Conservation (phyloP, 2,329 filamentous ascomycete genomes). For the Penicillium sp. region DNA sequence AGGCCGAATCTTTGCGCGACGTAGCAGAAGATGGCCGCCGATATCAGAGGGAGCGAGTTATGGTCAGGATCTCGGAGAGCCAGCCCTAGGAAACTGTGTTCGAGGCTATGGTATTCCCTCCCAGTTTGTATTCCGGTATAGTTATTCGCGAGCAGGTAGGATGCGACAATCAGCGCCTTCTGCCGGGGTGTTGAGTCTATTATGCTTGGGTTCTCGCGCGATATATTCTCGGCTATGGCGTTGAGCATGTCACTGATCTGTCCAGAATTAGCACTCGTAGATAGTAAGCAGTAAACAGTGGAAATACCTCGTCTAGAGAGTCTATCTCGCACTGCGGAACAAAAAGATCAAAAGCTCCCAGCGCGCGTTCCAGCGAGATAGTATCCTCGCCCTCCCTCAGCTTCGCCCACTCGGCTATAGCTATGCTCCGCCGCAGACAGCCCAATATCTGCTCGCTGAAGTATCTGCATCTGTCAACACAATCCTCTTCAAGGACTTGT, state of each 20-base stretch:
- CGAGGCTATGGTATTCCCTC: constrained; percentile 69
- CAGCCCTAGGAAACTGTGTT: constrained; percentile 84
- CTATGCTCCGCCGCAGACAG: constrained; percentile 74
- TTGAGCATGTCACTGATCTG: constrained; percentile 65
- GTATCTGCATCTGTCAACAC: constrained; percentile 50
- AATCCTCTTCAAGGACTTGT: constrained; percentile 7
- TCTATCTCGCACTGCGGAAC: constrained; percentile 67
- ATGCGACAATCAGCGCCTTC: constrained; percentile 64
- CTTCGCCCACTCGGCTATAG: constrained; percentile 71
- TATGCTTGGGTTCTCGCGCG: constrained; percentile 50
- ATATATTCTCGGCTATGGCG: constrained; percentile 56
- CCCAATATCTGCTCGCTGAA: constrained; percentile 71
- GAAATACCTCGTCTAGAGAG: constrained; percentile 66
- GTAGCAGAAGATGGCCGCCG: constrained; percentile 79
- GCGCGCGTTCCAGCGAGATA: constrained; percentile 65
- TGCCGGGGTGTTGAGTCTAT: constrained; percentile 57
- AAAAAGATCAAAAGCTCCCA: constrained; percentile 88
- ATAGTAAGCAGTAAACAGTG: neutral
- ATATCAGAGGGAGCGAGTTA: constrained; percentile 80
- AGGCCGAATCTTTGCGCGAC: constrained; percentile 71
- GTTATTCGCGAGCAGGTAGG: constrained; percentile 64
- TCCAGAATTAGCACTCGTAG: constrained; percentile 14
- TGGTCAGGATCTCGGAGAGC: constrained; percentile 69
- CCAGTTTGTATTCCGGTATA: constrained; percentile 69
- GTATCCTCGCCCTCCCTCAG: constrained; percentile 47